Evolutionary conservation across 352 stramenopile genomes (phyloP).

Genomic region (Thraustotheca clavata): DNA sequence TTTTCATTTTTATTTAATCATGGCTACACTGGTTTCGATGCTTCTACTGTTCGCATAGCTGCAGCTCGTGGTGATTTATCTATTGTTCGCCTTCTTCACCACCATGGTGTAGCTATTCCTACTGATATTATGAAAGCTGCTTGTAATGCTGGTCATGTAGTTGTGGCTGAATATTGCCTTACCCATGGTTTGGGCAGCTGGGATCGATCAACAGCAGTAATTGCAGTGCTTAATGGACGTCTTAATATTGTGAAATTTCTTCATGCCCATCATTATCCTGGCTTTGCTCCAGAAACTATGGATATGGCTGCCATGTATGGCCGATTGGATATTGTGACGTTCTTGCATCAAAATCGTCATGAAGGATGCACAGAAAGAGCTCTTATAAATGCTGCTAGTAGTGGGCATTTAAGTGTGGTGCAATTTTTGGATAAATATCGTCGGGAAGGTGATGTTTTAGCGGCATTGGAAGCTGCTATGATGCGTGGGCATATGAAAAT

Average conservation of each 20-base stretch:
- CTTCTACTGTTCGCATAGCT: not conserved
- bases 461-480: constrained; percentile 17
- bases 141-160: not conserved
- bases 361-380: constrained; percentile 18
- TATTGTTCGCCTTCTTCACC: not conserved
- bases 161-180: not conserved
- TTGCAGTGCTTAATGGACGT: constrained; percentile 19
- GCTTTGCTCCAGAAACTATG: constrained; percentile 23
- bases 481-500: constrained; percentile 1
- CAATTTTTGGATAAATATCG: constrained; percentile 21
- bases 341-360: constrained; percentile 12
- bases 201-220: not conserved
- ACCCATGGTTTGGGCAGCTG: not conserved
- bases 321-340: constrained; percentile 22
- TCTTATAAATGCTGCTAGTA: constrained; percentile 20
- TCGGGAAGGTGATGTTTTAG: constrained; percentile 5
- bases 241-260: constrained; percentile 23
- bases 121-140: not conserved
- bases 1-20: not conserved
- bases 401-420: constrained; percentile 21
- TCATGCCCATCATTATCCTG: constrained; percentile 11
- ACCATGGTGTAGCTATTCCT: not conserved
- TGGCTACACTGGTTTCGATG: not conserved
- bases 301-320: constrained; percentile 20
- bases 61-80: not conserved